Base-by-base conservation (phyloP, 2,329 filamentous ascomycete genomes). In the Cryphonectria nitschkei region DNA sequence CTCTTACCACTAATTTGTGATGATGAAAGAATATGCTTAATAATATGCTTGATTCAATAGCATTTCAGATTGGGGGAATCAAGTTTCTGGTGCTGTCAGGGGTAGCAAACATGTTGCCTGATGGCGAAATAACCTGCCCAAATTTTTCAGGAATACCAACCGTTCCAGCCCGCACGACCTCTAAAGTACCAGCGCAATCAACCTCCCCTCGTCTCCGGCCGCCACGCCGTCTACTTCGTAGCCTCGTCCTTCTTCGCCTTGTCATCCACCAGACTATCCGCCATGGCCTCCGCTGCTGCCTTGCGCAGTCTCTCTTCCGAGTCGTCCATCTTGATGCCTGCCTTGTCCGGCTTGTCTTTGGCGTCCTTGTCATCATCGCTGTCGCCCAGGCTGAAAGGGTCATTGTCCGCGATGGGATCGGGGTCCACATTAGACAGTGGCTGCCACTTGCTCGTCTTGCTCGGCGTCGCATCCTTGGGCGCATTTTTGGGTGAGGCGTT, bases 311-410 rank as follows among this genome's bases (percentile, higher is more conserved):
- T 87, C 77, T 90, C 91, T 73, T 79, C 85, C 70, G 91, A 87
- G 71, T 90, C 85, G 68, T 89, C 87, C 74, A 84, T 77, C 76
- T 87, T 85, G 69, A 79, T 79, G 69, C 84, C 84, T 64, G 84
- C 77, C 70, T 90, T 89, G 34, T 69, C 67, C 65, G 68, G 68
- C 79, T 90, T 90, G 61, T 87, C 86, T 82, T 94, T 96, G 22
- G 84, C 81, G 68, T 95, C 93, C 75, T 92, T 92, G 81, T 99
- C 96, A 75, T 97, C 95, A 75, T 98, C 95, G 77, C 94, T 97
- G 76, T 98, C 95, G 6, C 96, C 96, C 19, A 99, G 87, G 77
- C 94, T 98, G 82, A 99, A 99, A 0, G 96, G 96, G 78, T 99
- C 96, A 76, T 97, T 95, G 75, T 98, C 94, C 26, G 88, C 87